Conservation (phyloP, 768 basidiomycete genomes). For the Trametes cubensis region DNA sequence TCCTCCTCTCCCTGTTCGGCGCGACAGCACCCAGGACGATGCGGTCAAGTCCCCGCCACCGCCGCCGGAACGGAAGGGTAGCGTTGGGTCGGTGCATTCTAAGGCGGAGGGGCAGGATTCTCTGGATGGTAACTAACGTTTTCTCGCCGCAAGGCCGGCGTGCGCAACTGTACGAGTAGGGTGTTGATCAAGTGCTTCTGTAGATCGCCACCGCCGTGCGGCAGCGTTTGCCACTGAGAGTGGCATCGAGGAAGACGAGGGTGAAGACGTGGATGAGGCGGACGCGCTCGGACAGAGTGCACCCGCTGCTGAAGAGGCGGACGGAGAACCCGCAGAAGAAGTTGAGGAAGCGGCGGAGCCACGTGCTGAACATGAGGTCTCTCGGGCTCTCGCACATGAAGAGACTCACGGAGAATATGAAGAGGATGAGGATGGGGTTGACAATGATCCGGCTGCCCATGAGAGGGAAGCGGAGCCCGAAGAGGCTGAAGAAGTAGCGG, state of each 20-base stretch:
- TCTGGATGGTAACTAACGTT: conserved; percentile 41
- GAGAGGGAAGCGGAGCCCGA: conserved; percentile 13
- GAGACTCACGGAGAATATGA: background rate
- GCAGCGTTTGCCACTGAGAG: background rate
- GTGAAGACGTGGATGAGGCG: conserved; percentile 14
- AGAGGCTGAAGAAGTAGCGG: conserved; percentile 25
- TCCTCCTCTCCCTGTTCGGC: conserved; percentile 22
- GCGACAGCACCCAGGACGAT: conserved; percentile 10
- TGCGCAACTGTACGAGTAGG: conserved; percentile 27
- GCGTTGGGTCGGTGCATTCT: conserved; percentile 26
- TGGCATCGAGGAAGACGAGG: background rate
- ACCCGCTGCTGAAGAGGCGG: conserved; percentile 18
- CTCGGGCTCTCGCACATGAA: background rate
- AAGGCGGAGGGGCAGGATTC: conserved; percentile 16
- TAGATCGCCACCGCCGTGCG: conserved; percentile 17
- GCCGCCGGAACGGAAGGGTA: conserved; percentile 26
- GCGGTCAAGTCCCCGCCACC: conserved; percentile 1
- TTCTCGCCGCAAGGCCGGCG: conserved; percentile 7
- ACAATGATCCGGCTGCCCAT: conserved; percentile 6
- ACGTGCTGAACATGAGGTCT: conserved; percentile 19
- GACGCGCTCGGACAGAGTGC: conserved; percentile 1
- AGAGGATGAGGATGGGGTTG: conserved; percentile 1
- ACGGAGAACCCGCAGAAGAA: conserved; percentile 22
- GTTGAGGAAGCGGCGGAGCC: conserved; percentile 11
- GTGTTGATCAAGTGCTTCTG: conserved; percentile 28